Base-by-base conservation (phyloP, 768 basidiomycete genomes). In the Nidularia pulvinata region DNA sequence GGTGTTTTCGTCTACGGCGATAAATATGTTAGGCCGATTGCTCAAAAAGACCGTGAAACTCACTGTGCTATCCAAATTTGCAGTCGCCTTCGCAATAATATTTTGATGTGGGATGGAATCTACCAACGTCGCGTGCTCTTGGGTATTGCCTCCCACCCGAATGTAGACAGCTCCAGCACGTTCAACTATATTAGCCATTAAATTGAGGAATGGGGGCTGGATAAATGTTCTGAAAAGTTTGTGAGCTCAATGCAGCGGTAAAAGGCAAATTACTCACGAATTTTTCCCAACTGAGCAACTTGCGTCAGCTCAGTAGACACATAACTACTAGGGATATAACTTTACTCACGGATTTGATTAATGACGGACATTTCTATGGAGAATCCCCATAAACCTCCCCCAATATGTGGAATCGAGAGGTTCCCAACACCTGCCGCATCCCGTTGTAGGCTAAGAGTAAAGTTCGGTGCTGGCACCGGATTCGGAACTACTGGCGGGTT, bases 131-230 rank as follows among this genome's bases (percentile, higher is more conserved):
- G 84, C 86, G 2, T 73, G 79, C 52, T 94, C 91, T 63, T 93
- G 91, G 0, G 86, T 85, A 67, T 93, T 93, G 44, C 91, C 91
- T 30, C 91, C 91, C 1, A 93, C 74, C 49, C 91, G 82, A n/a
- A 92, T 68, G 10, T 78, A 68, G 6, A 90, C 82, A 1, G 67
- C 61, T 3, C 89, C 89, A 3, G 81, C 80, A 33, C 91, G 79
- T 58, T 81, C 74, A 47, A 74, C 75, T n/a, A 94, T 71, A 57
- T 89, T 88, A 4, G 82, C 76, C 76, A 93, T 82, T 33, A 92
- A 74, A 63, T 93, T 93, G 16, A 92, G 78, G 70, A 92, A 91
- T 0, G 85, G 78, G 37, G 86, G 78, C 46, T 81, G 75, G 13
- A 85, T 60, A 19, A 76, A 66, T 3, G 77, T 71, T 30, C 79